Percentiles rank a stretch among this genome's conserved stretches.
Evolutionary conservation across 1,139 yeast genomes (phyloP).

Genomic region (Hyphopichia pseudoburtonii): DNA sequence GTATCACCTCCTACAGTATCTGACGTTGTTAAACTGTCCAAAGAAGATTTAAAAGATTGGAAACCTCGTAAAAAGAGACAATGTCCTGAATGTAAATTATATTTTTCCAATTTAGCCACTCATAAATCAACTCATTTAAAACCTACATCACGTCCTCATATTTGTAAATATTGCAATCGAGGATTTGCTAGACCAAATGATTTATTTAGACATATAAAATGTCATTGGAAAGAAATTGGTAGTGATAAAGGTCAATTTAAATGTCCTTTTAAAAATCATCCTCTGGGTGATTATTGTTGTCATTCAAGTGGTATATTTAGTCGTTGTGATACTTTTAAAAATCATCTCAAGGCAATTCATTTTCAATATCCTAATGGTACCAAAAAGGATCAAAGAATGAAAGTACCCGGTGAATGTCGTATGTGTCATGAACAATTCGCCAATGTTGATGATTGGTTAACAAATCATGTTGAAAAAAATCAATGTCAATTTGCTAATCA

Average conservation of each 20-base stretch:
- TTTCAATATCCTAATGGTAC: slow-evolving; percentile 89
- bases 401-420: slow-evolving; percentile 72
- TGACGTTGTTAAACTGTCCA: slow-evolving; percentile 4
- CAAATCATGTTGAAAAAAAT: slow-evolving; percentile 64
- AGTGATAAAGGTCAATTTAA: slow-evolving; percentile 47
- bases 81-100: slow-evolving; percentile 78
- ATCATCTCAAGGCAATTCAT: slow-evolving; percentile 86
- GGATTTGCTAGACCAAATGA: slow-evolving; percentile 91
- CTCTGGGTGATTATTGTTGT: slow-evolving; percentile 48
- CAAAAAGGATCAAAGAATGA: slow-evolving; percentile 69
- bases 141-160: slow-evolving; percentile 72
- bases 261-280: slow-evolving; percentile 41
- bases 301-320: slow-evolving; percentile 84
- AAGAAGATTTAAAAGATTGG: too few relatives aligned
- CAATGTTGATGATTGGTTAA: slow-evolving; percentile 79
- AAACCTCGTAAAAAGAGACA: slow-evolving; percentile 74
- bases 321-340: slow-evolving; percentile 88
- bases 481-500: slow-evolving; percentile 42
- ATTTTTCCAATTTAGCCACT: slow-evolving; percentile 78
- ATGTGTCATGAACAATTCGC: slow-evolving; percentile 66
- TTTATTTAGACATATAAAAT: slow-evolving; percentile 75
- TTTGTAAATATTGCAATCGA: slow-evolving; percentile 73
- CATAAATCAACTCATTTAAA: slow-evolving; percentile 81
- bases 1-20: background rate
- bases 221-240: slow-evolving; percentile 75